Conservation (phyloP, 202 grass and related monocot genomes). For the Zizania palustris region DNA sequence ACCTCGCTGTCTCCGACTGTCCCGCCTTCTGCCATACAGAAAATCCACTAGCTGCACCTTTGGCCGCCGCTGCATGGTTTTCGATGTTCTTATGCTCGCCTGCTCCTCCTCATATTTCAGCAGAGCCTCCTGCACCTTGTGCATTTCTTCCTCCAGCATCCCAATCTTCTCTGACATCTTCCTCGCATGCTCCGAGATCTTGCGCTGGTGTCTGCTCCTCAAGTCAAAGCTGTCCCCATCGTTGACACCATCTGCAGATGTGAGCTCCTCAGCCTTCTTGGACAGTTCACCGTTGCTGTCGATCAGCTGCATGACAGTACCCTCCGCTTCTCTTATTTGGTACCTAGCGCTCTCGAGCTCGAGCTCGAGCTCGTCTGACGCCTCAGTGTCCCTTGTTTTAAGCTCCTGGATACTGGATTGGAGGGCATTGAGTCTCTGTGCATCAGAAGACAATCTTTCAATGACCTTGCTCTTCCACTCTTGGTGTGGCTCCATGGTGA, state of each 20-base stretch:
- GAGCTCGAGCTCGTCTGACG: slow-evolving; percentile 58
- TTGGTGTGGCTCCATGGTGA: slow-evolving; percentile 42
- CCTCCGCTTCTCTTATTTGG: slow-evolving; percentile 78
- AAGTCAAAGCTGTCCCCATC: slow-evolving; percentile 47
- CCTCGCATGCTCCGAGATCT: slow-evolving; percentile 74
- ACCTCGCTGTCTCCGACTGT: slow-evolving; percentile 53
- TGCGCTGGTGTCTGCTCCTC: slow-evolving; percentile 68
- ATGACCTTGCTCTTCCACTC: slow-evolving; percentile 82
- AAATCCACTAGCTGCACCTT: slow-evolving; percentile 76
- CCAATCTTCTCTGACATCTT: slow-evolving; percentile 90
- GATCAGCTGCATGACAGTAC: slow-evolving; percentile 71
- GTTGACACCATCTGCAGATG: slow-evolving; percentile 23
- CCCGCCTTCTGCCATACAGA: slow-evolving; percentile 66
- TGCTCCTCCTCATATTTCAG: slow-evolving; percentile 74
- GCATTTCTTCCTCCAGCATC: slow-evolving; percentile 75
- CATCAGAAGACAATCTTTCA: slow-evolving; percentile 75
- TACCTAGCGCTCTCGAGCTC: slow-evolving; percentile 56
- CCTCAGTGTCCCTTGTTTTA: slow-evolving; percentile 57
- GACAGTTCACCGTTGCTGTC: slow-evolving; percentile 78
- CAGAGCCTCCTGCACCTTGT: slow-evolving; percentile 72
- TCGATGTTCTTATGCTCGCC: slow-evolving; percentile 44
- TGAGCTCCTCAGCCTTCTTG: slow-evolving; percentile 76
- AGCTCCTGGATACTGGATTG: slow-evolving; percentile 76
- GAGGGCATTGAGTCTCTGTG: slow-evolving; percentile 63
- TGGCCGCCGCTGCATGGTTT: slow-evolving; percentile 45